Conservation (phyloP, 805 yeast species). For the Candida boleticola region DNA sequence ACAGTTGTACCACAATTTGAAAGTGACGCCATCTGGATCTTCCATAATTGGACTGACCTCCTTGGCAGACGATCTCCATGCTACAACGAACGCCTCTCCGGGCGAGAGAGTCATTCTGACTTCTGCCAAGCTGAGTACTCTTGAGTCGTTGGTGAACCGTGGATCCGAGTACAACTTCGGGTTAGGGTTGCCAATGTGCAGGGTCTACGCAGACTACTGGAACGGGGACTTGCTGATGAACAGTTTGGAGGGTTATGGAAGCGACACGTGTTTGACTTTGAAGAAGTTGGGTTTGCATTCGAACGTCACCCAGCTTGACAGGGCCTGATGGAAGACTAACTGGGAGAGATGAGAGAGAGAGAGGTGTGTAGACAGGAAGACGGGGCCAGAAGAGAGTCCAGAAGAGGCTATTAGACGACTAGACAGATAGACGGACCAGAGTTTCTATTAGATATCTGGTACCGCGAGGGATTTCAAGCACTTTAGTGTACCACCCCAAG, state of each 20-base stretch:
- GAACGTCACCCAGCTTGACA: constrained; percentile 65
- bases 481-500: too few species aligned
- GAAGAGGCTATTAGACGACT: too few species aligned
- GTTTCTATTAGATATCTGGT: too few species aligned
- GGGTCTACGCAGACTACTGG: constrained; percentile 95
- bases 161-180: constrained; percentile 78
- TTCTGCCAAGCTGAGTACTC: constrained; percentile 46
- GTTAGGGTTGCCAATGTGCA: constrained; percentile 88
- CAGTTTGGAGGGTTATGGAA: constrained; percentile 87
- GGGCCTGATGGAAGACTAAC: constrained; percentile 44
- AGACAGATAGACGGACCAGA: too few species aligned
- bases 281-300: constrained; percentile 73
- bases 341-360: too few species aligned
- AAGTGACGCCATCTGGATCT: constrained; percentile 41
- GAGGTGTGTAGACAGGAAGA: too few species aligned
- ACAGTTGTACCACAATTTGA: constrained; percentile 39
- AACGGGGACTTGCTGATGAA: constrained; percentile 84
- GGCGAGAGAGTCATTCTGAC: constrained; percentile 13
- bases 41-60: constrained; percentile 43
- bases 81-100: constrained; percentile 15
- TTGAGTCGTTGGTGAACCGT: constrained; percentile 64
- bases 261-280: constrained; percentile 78
- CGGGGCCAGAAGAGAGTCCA: too few species aligned
- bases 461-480: too few species aligned
- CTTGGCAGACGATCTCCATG: constrained; percentile 33